Evolutionary conservation across 2,329 filamentous ascomycete species (phyloP).

Genomic region (Colletotrichum sp.): DNA sequence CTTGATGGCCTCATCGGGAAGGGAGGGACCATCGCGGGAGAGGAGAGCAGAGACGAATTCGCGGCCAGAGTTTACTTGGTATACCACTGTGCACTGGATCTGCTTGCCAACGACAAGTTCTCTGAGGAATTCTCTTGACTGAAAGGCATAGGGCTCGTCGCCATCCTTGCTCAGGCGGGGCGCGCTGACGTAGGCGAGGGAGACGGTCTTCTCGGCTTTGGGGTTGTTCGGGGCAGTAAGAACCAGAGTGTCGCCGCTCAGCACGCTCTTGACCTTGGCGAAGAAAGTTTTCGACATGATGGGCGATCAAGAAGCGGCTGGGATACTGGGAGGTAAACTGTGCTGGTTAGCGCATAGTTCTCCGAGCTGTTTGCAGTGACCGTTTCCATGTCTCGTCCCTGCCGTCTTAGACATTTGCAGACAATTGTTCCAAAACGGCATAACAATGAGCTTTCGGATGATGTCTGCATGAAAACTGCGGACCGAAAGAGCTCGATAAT

Average conservation of each 20-base stretch:
- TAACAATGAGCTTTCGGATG: not conserved
- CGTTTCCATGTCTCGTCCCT: not conserved
- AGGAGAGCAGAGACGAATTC: slow-evolving; percentile 86
- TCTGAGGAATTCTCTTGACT: slow-evolving; percentile 92
- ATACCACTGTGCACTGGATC: slow-evolving; percentile 83
- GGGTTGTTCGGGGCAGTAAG: slow-evolving; percentile 83
- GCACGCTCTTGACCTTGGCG: slow-evolving; percentile 88
- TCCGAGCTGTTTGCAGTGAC: not conserved
- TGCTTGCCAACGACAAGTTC: slow-evolving; percentile 84
- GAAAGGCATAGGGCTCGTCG: slow-evolving; percentile 91
- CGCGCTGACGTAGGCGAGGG: slow-evolving; percentile 89
- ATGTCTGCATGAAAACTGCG: not conserved
- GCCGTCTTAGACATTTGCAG: not conserved
- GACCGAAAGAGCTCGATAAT: not conserved
- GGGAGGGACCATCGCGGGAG: slow-evolving; percentile 72
- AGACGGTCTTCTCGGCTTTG: slow-evolving; percentile 82
- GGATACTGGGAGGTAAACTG: not conserved
- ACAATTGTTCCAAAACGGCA: not conserved
- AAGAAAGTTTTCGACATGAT: slow-evolving; percentile 61
- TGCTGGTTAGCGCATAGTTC: not conserved
- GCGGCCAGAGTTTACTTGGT: slow-evolving; percentile 84
- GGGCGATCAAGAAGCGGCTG: slow-evolving; percentile 21
- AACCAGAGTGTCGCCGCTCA: slow-evolving; percentile 92
- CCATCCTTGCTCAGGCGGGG: slow-evolving; percentile 87
- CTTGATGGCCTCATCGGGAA: slow-evolving; percentile 84